A percentile compares a stretch with the other conserved stretches of the same genome.
These are phyloP conservation scores for Cryptococcus wingfieldii DNA, from an alignment of 1,284 basidiomycete genomes.

Conservation along the genomic window DNA sequence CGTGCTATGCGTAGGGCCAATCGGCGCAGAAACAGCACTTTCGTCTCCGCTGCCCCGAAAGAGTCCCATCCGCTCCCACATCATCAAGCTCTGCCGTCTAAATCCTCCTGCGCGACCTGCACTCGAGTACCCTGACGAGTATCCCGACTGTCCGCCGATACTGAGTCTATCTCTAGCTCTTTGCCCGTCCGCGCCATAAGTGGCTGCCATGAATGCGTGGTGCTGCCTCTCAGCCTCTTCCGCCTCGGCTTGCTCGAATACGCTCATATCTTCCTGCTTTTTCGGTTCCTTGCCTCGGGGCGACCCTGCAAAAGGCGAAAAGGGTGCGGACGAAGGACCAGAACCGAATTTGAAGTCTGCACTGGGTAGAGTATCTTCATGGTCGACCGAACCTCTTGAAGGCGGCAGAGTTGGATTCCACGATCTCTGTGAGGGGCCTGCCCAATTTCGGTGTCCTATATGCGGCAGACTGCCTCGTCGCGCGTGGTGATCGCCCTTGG, in stretches of 20 bases:
- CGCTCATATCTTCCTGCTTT: constrained; percentile 17
- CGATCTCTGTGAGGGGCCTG: constrained; percentile 10
- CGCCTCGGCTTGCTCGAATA: constrained; percentile 39
- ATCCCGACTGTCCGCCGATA: constrained; percentile 24
- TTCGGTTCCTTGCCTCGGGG: constrained; percentile 10
- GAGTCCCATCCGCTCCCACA: constrained; percentile 39
- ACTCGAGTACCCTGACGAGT: not conserved
- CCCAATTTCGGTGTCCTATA: constrained; percentile 32
- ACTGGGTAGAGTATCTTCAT: constrained; percentile 19
- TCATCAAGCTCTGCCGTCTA: constrained; percentile 35
- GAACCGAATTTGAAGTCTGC: constrained; percentile 39
- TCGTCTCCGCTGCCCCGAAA: not conserved
- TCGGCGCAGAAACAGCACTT: not conserved
- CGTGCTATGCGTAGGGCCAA: not conserved
- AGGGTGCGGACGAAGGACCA: constrained; percentile 5
- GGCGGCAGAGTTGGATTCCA: constrained; percentile 34
- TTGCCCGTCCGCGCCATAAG: constrained; percentile 39
- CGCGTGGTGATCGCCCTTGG: not conserved
- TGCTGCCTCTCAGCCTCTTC: constrained; percentile 48
- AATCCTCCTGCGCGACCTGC: constrained; percentile 11
- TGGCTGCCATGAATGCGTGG: constrained; percentile 43
- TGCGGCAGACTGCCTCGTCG: constrained; percentile 42
- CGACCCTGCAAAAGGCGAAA: constrained; percentile 14
- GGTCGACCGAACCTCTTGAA: constrained; percentile 25
- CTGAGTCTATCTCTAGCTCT: constrained; percentile 40